A percentile compares a stretch with the other conserved stretches of the same genome.
Conservation (phyloP, 176 grass and related monocot species). For the Luzula sylvatica region DNA sequence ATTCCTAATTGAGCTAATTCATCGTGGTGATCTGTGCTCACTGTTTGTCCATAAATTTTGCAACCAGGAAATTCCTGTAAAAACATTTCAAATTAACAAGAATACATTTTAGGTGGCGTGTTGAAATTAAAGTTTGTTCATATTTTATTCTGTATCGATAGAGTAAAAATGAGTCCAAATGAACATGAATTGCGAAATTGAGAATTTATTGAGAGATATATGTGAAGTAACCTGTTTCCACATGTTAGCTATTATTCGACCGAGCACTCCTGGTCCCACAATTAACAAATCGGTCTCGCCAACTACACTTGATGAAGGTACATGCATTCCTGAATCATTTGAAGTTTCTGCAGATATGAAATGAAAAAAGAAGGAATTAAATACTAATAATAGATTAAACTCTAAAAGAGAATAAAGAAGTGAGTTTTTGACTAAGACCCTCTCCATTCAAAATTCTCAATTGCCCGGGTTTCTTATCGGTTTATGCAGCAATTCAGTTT, state of each 20-base stretch:
- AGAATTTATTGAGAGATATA: neutral
- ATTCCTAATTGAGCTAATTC: slow-evolving; percentile 60
- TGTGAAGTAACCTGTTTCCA: slow-evolving; percentile 55
- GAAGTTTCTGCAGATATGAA: slow-evolving; percentile 5
- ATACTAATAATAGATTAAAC: too few relatives aligned
- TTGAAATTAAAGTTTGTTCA: neutral
- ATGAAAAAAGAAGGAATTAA: neutral
- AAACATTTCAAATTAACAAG: too few relatives aligned
- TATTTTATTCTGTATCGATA: too few relatives aligned
- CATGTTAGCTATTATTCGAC: slow-evolving; percentile 58
- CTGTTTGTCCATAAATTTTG: slow-evolving; percentile 66
- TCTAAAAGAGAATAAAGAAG: too few relatives aligned
- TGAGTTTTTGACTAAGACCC: too few relatives aligned
- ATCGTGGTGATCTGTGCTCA: slow-evolving; percentile 63
- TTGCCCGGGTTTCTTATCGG: too few relatives aligned
- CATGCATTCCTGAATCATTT: slow-evolving; percentile 11
- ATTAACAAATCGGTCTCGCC: slow-evolving; percentile 65
- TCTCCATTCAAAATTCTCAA: too few relatives aligned
- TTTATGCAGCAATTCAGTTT: too few relatives aligned
- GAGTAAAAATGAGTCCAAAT: too few relatives aligned
- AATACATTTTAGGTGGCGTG: neutral
- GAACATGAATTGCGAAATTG: too few relatives aligned
- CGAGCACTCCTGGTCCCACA: slow-evolving; percentile 84
- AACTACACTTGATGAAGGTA: slow-evolving; percentile 19
- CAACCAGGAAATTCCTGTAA: slow-evolving; percentile 59